phyloP scores from a whole-genome alignment of 2,329 filamentous ascomycete species.

The Akanthomyces muscarius region DNA sequence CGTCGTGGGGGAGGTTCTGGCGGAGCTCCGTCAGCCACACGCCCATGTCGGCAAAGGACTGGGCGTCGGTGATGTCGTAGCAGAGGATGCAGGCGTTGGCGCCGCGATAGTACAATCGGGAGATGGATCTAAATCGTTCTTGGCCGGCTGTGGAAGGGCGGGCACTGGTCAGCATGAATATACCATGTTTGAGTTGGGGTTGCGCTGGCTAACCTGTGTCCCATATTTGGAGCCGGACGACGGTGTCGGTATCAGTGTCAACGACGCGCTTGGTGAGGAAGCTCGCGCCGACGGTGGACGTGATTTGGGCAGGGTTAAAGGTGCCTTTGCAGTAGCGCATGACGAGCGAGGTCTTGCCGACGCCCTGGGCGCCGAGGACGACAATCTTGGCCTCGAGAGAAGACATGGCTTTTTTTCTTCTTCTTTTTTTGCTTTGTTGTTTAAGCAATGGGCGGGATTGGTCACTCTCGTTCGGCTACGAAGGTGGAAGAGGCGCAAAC shows the following conservation, averaged over 20 bases:
- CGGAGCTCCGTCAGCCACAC: constrained; percentile 84
- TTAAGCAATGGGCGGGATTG: not conserved
- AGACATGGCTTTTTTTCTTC: constrained; percentile 34
- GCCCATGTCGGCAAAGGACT: constrained; percentile 88
- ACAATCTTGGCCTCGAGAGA: constrained; percentile 79
- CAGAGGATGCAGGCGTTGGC: constrained; percentile 91
- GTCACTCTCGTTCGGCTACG: not conserved
- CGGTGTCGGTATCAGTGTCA: constrained; percentile 79
- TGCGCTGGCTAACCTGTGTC: constrained; percentile 61
- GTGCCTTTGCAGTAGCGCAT: constrained; percentile 71
- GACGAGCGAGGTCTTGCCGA: constrained; percentile 75
- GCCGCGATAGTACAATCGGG: constrained; percentile 91
- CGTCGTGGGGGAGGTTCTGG: constrained; percentile 69
- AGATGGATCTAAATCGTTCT: constrained; percentile 92
- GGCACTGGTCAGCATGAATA: constrained; percentile 18
- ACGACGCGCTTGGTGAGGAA: constrained; percentile 76
- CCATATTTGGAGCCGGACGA: constrained; percentile 93
- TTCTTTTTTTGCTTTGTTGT: no score
- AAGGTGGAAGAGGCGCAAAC: not conserved
- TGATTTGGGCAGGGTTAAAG: constrained; percentile 61
- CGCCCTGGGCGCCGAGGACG: constrained; percentile 73
- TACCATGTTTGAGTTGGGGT: no score
- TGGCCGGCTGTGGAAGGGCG: constrained; percentile 62
- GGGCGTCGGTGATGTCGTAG: constrained; percentile 86
- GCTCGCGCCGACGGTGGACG: constrained; percentile 73